Percentiles rank a stretch among this genome's conserved stretches.
Evolutionary conservation across 345 rosid species (phyloP).

Genomic region (Sapria himalayana): DNA sequence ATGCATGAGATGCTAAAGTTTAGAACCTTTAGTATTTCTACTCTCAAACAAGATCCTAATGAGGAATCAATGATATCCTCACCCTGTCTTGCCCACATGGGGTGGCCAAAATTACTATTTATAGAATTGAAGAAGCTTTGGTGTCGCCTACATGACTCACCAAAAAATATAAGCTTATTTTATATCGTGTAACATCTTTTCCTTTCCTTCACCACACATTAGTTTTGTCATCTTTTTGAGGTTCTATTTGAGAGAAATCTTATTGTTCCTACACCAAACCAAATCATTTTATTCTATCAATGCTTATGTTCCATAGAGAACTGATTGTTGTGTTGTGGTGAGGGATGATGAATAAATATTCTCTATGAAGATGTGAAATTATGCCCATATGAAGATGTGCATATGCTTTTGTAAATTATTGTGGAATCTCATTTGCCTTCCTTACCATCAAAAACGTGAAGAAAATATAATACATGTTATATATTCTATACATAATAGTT

Average conservation of each 20-base stretch:
- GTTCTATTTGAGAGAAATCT: background rate
- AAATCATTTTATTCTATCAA: background rate
- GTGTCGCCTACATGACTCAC: conserved; percentile 14
- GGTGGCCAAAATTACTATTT: conserved; percentile 18
- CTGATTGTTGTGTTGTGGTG: background rate
- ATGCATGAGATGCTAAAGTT: too few species aligned
- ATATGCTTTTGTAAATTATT: conserved; percentile 24
- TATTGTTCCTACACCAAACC: background rate
- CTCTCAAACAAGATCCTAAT: too few species aligned
- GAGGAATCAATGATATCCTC: too few species aligned
- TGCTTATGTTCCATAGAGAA: background rate
- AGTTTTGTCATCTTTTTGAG: background rate
- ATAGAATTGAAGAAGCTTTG: conserved; percentile 24
- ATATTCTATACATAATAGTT: too few species aligned
- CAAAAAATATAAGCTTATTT: conserved; percentile 9
- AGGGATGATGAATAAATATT: conserved; percentile 21
- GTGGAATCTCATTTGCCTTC: conserved; percentile 17
- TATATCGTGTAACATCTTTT: background rate
- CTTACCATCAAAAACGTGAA: conserved; percentile 4
- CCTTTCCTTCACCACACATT: background rate
- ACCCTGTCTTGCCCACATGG: conserved; percentile 11
- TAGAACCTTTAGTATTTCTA: too few species aligned
- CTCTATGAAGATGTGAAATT: conserved; percentile 29
- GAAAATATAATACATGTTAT: too few species aligned
- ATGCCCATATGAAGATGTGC: conserved; percentile 27